Percentiles rank a stretch among this genome's conserved stretches.
Evolutionary conservation across 2,329 filamentous ascomycete species (phyloP).

Genomic region (Pseudogymnoascus sp.): DNA sequence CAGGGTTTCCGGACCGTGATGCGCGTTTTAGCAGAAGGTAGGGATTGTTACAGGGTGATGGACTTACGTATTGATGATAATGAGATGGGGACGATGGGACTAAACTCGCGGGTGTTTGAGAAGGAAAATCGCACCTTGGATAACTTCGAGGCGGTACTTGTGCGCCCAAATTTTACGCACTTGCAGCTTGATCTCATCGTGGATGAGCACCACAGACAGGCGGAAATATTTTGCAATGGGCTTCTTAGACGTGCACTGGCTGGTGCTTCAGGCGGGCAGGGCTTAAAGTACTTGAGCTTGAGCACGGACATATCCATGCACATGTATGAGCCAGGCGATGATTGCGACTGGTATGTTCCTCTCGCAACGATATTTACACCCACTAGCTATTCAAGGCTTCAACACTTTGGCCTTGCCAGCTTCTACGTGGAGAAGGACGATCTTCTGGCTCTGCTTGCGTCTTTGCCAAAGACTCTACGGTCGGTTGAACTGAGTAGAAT

Average conservation of each 20-base stretch:
- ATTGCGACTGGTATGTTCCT: slow-evolving; percentile 13
- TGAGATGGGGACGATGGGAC: slow-evolving; percentile 28
- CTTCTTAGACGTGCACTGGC: slow-evolving; percentile 20
- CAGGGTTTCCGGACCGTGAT: slow-evolving; percentile 31
- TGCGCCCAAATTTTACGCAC: slow-evolving; percentile 26
- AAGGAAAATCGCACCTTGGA: slow-evolving; percentile 23
- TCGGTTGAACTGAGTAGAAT: slow-evolving; percentile 34
- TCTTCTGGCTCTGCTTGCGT: slow-evolving; percentile 27
- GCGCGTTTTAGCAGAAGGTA: slow-evolving; percentile 23
- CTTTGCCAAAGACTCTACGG: slow-evolving; percentile 27
- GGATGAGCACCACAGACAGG: background rate
- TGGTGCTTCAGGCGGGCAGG: slow-evolving; percentile 12
- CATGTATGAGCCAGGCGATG: too few relatives aligned
- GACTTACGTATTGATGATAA: slow-evolving; percentile 34
- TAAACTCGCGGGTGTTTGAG: slow-evolving; percentile 32
- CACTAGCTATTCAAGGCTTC: slow-evolving; percentile 26
- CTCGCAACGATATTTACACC: slow-evolving; percentile 30
- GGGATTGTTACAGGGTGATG: slow-evolving; percentile 25
- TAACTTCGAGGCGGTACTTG: slow-evolving; percentile 23
- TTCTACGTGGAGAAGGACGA: slow-evolving; percentile 27
- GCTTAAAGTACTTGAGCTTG: slow-evolving; percentile 26
- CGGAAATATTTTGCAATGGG: slow-evolving; percentile 17
- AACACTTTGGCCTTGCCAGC: slow-evolving; percentile 30
- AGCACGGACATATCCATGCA: slow-evolving; percentile 7
- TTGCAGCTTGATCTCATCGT: slow-evolving; percentile 27